Conservation (phyloP, 495 filamentous ascomycete genomes). For the Penicillium dipodomyicola region DNA sequence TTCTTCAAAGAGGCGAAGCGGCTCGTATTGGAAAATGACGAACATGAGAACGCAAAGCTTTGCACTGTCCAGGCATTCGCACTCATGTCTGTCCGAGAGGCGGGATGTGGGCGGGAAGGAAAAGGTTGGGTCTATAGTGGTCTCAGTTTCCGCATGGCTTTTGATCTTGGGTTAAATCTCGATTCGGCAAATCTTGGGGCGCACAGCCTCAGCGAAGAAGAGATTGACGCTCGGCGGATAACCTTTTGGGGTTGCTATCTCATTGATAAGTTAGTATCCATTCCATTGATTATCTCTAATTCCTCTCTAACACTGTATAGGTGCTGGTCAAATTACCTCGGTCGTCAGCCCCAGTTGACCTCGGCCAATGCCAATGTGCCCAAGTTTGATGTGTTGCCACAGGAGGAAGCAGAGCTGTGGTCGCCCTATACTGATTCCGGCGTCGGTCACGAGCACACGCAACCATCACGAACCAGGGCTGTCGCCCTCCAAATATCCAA, state of each 20-base stretch:
- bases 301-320: constrained; percentile 37
- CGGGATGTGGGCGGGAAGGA: constrained; percentile 90
- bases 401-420: constrained; percentile 84
- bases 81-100: constrained; percentile 95
- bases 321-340: constrained; percentile 98
- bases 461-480: constrained; percentile 80
- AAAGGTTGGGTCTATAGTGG: constrained; percentile 98
- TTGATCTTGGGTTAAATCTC: constrained; percentile 90
- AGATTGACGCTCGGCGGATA: constrained; percentile 82
- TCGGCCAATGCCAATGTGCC: constrained; percentile 74
- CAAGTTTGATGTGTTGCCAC: constrained; percentile 87
- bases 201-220: constrained; percentile 69
- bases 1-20: constrained; percentile 96
- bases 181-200: constrained; percentile 64
- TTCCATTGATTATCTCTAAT: neutral
- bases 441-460: constrained; percentile 61
- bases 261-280: constrained; percentile 74
- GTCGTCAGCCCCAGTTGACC: constrained; percentile 83
- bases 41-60: constrained; percentile 84
- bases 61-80: constrained; percentile 95
- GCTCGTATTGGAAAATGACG: constrained; percentile 84
- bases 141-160: constrained; percentile 98
- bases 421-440: constrained; percentile 86
- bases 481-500: constrained; percentile 77
- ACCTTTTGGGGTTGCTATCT: constrained; percentile 99